Evolutionary conservation across 2,329 filamentous ascomycete genomes (phyloP).

Genomic region (Tympanopsis confertula): DNA sequence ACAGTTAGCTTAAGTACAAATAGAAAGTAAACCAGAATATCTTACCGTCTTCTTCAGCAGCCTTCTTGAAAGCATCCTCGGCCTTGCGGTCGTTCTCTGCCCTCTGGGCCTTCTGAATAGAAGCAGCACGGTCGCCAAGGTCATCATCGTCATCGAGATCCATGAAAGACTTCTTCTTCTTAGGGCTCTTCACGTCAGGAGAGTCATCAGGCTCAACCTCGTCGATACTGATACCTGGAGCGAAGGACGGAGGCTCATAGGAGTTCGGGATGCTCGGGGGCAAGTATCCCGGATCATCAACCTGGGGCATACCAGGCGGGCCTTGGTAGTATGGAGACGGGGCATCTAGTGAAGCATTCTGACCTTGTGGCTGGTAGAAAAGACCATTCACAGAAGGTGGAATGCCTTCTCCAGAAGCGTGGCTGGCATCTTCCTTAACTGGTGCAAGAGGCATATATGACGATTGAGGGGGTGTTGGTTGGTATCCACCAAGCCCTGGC

Average conservation of each 20-base stretch:
- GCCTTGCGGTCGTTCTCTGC: constrained; percentile 66
- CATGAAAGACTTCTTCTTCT: constrained; percentile 70
- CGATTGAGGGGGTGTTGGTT: not conserved
- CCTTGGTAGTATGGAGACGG: not conserved
- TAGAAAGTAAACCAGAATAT: not conserved
- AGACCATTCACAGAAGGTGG: not conserved
- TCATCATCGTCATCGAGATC: constrained; percentile 72
- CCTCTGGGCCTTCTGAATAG: constrained; percentile 46
- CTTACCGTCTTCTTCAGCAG: constrained; percentile 65
- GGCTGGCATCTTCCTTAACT: not conserved
- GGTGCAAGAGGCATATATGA: constrained; percentile 1
- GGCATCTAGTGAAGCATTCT: not conserved
- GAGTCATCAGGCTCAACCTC: constrained; percentile 31
- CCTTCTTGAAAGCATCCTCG: constrained; percentile 74
- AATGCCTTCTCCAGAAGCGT: not conserved
- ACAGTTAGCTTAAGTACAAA: constrained; percentile 27
- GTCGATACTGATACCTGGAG: constrained; percentile 43
- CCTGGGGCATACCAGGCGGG: not conserved
- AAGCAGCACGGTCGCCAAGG: constrained; percentile 27
- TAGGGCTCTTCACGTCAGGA: constrained; percentile 36
- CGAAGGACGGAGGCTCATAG: constrained; percentile 45
- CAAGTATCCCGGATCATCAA: constrained; percentile 13
- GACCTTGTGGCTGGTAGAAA: not conserved
- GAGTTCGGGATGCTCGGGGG: constrained; percentile 53
- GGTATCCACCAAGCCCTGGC: not conserved